phyloP scores from a whole-genome alignment of 495 filamentous ascomycete genomes.

The Neurospora africana region DNA sequence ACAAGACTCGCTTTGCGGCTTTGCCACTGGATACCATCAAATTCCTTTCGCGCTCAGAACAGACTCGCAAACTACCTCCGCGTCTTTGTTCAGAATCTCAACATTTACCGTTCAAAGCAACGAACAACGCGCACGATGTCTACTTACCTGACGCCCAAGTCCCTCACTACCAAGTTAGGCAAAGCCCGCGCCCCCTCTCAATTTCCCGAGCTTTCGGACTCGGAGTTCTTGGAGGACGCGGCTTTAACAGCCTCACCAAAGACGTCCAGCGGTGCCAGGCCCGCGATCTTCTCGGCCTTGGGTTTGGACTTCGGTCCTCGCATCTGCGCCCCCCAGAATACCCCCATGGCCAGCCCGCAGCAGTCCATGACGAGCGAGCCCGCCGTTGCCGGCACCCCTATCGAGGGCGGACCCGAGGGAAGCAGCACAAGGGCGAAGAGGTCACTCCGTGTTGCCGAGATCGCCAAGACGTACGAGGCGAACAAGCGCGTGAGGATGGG shows the following conservation, averaged over 20 bases:
- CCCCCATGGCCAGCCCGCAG: neutral
- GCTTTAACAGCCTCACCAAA: neutral
- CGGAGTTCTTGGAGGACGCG: neutral
- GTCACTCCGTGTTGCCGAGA: too few species aligned
- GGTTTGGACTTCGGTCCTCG: neutral
- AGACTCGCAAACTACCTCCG: neutral
- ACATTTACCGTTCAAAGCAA: neutral
- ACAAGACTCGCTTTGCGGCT: neutral
- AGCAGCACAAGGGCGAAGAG: too few species aligned
- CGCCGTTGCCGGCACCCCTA: neutral
- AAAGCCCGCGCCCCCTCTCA: too few species aligned
- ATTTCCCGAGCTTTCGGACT: too few species aligned
- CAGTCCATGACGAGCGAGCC: neutral
- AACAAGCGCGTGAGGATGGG: too few species aligned
- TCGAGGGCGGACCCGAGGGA: too few species aligned
- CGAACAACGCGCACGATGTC: neutral
- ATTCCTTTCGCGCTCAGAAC: neutral
- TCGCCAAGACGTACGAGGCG: neutral
- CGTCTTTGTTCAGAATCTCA: neutral
- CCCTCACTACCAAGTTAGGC: too few species aligned
- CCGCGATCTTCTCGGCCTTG: neutral
- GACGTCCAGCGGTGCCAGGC: neutral
- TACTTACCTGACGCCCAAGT: neutral
- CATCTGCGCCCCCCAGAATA: too few species aligned
- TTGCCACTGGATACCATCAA: neutral